Percentiles rank a stretch among this genome's conserved stretches.
These are phyloP conservation scores for Melastoma candidum DNA, from an alignment of 441 rosid species.

Conservation along the genomic window DNA sequence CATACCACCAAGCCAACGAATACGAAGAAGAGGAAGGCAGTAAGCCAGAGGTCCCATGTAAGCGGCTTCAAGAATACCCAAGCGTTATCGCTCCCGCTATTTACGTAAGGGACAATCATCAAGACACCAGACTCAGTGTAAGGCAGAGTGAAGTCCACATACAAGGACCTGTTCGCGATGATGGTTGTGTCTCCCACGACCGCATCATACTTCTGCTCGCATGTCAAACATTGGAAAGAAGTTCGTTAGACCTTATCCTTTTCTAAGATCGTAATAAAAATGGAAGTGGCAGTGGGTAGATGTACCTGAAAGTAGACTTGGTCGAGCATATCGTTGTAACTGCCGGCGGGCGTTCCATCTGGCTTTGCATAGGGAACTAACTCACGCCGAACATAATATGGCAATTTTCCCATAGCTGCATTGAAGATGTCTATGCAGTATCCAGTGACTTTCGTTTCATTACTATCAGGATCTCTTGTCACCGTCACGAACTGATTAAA, in stretches of 20 bases:
- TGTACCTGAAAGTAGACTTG: constrained; percentile 37
- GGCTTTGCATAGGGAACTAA: constrained; percentile 22
- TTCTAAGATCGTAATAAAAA: no score
- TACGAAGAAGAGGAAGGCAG: constrained; percentile 29
- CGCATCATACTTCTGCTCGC: constrained; percentile 31
- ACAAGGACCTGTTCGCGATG: constrained; percentile 27
- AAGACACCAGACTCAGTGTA: constrained; percentile 44
- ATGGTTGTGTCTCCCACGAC: constrained; percentile 58
- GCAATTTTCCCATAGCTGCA: constrained; percentile 30
- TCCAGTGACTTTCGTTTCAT: constrained; percentile 15
- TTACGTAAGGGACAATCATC: constrained; percentile 32
- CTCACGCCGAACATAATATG: constrained; percentile 32
- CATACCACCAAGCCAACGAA: constrained; percentile 44
- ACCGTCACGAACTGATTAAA: constrained; percentile 31
- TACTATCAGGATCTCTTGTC: constrained; percentile 19
- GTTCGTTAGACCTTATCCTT: background rate
- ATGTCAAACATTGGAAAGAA: no score
- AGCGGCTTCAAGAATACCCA: constrained; percentile 53
- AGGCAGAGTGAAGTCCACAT: constrained; percentile 52
- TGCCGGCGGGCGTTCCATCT: constrained; percentile 18
- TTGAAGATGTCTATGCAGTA: constrained; percentile 41
- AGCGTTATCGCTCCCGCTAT: constrained; percentile 19
- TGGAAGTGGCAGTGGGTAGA: background rate
- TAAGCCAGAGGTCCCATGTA: constrained; percentile 44
- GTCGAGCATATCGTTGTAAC: constrained; percentile 32